Evolutionary conservation across 495 filamentous ascomycete species (phyloP).

Genomic region (Trichocladium antarcticum): DNA sequence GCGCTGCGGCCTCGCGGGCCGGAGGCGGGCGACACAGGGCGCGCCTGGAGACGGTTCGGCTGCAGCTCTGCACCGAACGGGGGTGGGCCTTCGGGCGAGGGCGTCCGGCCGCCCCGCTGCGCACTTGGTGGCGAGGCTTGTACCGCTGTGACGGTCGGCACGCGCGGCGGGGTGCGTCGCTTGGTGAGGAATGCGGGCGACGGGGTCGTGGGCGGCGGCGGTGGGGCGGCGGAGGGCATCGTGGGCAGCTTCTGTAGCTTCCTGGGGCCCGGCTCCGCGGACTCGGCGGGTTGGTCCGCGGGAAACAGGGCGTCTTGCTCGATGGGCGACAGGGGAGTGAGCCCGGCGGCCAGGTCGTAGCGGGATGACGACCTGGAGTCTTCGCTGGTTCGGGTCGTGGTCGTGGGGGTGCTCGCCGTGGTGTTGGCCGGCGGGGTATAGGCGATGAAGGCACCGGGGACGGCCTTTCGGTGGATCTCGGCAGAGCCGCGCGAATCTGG

Average conservation of each 20-base stretch:
- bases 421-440: slow-evolving; percentile 2
- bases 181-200: not conserved
- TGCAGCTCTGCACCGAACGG: slow-evolving; percentile 16
- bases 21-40: slow-evolving; percentile 18
- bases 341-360: not conserved
- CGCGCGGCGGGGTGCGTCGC: not conserved
- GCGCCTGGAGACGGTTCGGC: slow-evolving; percentile 20
- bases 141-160: slow-evolving; percentile 10
- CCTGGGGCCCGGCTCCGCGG: slow-evolving; percentile 5
- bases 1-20: slow-evolving; percentile 28
- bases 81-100: slow-evolving; percentile 7
- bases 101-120: slow-evolving; percentile 1
- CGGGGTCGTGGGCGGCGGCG: slow-evolving; percentile 2
- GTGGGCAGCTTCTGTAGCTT: slow-evolving; percentile 15
- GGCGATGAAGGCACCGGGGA: slow-evolving; percentile 3
- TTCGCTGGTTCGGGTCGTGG: slow-evolving; percentile 1
- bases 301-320: slow-evolving; percentile 4
- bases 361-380: slow-evolving; percentile 5
- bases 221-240: slow-evolving; percentile 7
- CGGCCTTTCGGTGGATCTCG: slow-evolving; percentile 11
- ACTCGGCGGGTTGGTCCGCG: not conserved
- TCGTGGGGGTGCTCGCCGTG: not conserved
- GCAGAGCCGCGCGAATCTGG: slow-evolving; percentile 1
- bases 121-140: slow-evolving; percentile 2
- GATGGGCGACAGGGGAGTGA: slow-evolving; percentile 1